phyloP scores from a whole-genome alignment of 148 eudicot species.

The Chenopodium quinoa region DNA sequence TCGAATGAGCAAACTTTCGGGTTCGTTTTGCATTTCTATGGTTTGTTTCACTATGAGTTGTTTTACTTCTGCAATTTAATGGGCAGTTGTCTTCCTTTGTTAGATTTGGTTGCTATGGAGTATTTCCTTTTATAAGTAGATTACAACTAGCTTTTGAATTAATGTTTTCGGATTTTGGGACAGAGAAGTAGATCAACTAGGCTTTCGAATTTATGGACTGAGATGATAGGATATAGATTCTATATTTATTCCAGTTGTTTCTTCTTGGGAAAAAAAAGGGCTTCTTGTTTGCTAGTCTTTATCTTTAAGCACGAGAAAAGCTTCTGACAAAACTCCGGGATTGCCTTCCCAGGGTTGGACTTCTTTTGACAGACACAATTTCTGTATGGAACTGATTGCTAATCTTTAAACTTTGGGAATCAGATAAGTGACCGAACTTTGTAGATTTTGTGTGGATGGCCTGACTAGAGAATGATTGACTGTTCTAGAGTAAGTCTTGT shows the following conservation, averaged over 20 bases:
- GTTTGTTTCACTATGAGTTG: neutral
- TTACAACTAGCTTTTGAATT: too few relatives aligned
- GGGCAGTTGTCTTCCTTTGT: slow-evolving; percentile 3
- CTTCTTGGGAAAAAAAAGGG: neutral
- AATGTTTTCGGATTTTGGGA: too few relatives aligned
- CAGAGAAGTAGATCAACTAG: neutral
- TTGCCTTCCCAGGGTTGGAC: neutral
- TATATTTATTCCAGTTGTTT: neutral
- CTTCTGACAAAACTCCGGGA: neutral
- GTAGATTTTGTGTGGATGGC: neutral
- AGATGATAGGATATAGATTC: neutral
- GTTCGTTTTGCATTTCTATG: neutral
- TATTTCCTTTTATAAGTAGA: neutral
- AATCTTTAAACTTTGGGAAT: neutral
- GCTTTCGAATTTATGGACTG: neutral
- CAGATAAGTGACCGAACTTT: neutral
- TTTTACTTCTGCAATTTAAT: neutral
- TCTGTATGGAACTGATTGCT: neutral
- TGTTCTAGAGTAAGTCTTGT: neutral
- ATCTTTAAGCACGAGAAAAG: neutral
- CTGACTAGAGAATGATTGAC: neutral
- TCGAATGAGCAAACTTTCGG: neutral
- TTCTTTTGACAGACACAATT: neutral
- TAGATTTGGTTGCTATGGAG: neutral
- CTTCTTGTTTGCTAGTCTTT: neutral